phyloP scores from a whole-genome alignment of 371 early-diverging fungal species.

The Polyrhizophydium stewartii region DNA sequence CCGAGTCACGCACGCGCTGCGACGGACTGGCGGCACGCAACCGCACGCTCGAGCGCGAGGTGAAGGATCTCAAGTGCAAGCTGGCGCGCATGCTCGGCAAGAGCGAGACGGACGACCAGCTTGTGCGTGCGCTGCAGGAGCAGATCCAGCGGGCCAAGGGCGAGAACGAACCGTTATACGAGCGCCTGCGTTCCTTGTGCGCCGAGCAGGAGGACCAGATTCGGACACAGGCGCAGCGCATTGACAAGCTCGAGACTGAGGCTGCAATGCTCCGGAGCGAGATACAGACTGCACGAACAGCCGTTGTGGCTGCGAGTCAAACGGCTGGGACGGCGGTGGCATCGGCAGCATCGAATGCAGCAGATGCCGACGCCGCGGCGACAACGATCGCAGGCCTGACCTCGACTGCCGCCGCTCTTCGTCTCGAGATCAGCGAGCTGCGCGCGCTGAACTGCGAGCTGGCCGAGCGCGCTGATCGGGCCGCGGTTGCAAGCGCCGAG shows the following conservation, averaged over 20 bases:
- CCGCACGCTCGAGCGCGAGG: constrained; percentile 11
- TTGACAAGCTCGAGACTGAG: no score
- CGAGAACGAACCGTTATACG: neutral
- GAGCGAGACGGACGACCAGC: constrained; percentile 17
- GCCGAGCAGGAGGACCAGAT: neutral
- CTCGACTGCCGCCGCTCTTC: neutral
- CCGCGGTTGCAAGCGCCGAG: neutral
- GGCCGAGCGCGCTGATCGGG: neutral
- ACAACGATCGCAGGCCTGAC: neutral
- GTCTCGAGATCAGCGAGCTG: neutral
- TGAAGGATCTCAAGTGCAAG: constrained; percentile 17
- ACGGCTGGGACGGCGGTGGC: no score
- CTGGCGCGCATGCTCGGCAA: constrained; percentile 12
- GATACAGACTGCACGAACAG: no score
- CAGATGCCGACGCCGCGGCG: no score
- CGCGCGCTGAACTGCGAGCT: neutral
- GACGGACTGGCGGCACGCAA: neutral
- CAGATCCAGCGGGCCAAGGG: neutral
- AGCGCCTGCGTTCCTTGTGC: neutral
- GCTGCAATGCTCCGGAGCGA: no score
- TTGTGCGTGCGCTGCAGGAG: constrained; percentile 9
- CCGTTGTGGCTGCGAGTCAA: no score
- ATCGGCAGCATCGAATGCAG: no score
- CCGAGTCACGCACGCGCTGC: no score
- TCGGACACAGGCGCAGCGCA: neutral